Conservation (phyloP, 2,329 filamentous ascomycete species). For the Nannizziopsis arthrosporioides region DNA sequence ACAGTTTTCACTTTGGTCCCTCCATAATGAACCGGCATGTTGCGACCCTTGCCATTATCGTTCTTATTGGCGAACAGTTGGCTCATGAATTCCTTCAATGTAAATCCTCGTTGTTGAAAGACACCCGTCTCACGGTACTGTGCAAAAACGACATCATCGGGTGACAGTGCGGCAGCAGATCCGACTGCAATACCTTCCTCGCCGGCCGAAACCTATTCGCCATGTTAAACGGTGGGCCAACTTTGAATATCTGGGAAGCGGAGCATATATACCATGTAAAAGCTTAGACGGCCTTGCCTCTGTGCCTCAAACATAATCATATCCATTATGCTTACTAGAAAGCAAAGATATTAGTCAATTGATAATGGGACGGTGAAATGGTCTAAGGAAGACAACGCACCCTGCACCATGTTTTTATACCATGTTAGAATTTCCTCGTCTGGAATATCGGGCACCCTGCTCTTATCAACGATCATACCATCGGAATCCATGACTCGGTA, state of each 20-base stretch:
- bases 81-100: conserved; percentile 80
- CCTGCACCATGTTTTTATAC: conserved; percentile 54
- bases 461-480: conserved; percentile 66
- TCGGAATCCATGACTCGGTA: conserved; percentile 88
- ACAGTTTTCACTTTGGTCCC: conserved; percentile 74
- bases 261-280: conserved; percentile 67
- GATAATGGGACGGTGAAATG: not conserved
- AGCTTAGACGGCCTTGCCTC: conserved; percentile 81
- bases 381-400: conserved; percentile 25
- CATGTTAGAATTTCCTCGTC: conserved; percentile 49
- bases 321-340: conserved; percentile 70
- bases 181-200: conserved; percentile 92
- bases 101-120: conserved; percentile 80
- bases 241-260: not conserved
- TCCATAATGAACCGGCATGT: conserved; percentile 97
- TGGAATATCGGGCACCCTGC: conserved; percentile 54
- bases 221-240: not conserved
- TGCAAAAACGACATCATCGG: conserved; percentile 80
- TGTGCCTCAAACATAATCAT: conserved; percentile 97
- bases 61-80: conserved; percentile 82
- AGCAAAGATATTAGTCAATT: not conserved
- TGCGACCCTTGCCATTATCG: conserved; percentile 69
- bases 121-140: conserved; percentile 93
- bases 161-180: conserved; percentile 68
- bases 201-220: conserved; percentile 57